Base-by-base conservation (phyloP, 306 rosid species). In the Vigna unguiculata region DNA sequence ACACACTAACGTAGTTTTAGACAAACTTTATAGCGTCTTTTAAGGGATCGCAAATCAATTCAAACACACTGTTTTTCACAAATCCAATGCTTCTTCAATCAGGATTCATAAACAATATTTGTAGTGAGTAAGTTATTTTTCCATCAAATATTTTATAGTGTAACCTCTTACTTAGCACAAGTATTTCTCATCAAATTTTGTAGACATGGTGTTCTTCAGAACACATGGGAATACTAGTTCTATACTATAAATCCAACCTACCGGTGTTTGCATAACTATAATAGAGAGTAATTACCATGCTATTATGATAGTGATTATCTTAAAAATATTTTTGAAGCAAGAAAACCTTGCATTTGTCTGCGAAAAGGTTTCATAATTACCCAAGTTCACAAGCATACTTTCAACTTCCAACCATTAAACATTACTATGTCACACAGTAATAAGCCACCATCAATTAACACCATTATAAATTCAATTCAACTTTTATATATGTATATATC, bases 301-400 rank as follows among this genome's bases (percentile, higher is more conserved):
- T 28, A 4, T 4, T 2, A 25, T 2, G 28, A 25, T 28, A 28
- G n/a, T n/a, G n/a, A n/a, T n/a, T n/a, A 28, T 28, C 32, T 28
- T 28, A 4, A 28, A 63, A 38, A 5, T 17, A 62, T 0, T 1
- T 8, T 38, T 1, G 11, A 41, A 41, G 14, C 4, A 41, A 41
- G 30, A 51, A 15, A 6, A 24, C 2, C 41, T 8, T 65, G 1
- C 7, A 20, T 70, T 8, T 21, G n/a, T 36, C 8, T 68, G 34
- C 16, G 52, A 60, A 75, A 75, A 69, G 22, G 49, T 48, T 51
- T 46, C 60, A 61, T 75, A 62, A 75, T 81, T 51, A 51, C 72
- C 72, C 58, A 32, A 49, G 64, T 75, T 79, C 75, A 63, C 71
- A 28, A 3, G 43, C 30, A 64, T 57, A 38, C 60, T 38, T 80